phyloP scores from a whole-genome alignment of 2,329 filamentous ascomycete genomes.

The Colletotrichum sp. region DNA sequence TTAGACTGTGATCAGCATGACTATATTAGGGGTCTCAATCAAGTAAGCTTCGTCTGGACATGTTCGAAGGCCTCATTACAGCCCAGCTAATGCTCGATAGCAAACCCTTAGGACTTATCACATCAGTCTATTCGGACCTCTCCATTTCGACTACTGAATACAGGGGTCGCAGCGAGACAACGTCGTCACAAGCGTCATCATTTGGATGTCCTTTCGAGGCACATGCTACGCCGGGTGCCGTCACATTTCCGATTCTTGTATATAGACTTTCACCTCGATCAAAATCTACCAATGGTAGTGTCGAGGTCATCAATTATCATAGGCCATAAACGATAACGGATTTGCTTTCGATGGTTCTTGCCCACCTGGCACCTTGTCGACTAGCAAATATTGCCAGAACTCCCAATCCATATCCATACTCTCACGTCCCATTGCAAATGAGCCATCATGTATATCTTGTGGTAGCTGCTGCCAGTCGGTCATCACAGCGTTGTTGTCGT shows the following conservation, averaged over 20 bases:
- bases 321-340: background rate
- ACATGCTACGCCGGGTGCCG: background rate
- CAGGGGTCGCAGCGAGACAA: background rate
- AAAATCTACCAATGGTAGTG: background rate
- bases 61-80: background rate
- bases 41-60: background rate
- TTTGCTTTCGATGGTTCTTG: background rate
- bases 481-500: background rate
- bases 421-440: background rate
- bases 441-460: background rate
- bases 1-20: background rate
- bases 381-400: background rate
- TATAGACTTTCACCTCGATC: background rate
- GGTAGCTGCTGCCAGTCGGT: background rate
- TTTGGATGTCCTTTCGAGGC: background rate
- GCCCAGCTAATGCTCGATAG: accelerated
- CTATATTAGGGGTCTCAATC: background rate
- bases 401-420: background rate
- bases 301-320: background rate
- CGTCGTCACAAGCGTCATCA: background rate
- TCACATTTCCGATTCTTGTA: background rate
- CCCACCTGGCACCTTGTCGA: background rate
- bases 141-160: background rate
- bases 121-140: background rate
- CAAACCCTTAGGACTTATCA: background rate